Percentiles rank a stretch among this genome's conserved stretches.
Conservation (phyloP, 2,329 filamentous ascomycete species). For the Fusarium domesticum region DNA sequence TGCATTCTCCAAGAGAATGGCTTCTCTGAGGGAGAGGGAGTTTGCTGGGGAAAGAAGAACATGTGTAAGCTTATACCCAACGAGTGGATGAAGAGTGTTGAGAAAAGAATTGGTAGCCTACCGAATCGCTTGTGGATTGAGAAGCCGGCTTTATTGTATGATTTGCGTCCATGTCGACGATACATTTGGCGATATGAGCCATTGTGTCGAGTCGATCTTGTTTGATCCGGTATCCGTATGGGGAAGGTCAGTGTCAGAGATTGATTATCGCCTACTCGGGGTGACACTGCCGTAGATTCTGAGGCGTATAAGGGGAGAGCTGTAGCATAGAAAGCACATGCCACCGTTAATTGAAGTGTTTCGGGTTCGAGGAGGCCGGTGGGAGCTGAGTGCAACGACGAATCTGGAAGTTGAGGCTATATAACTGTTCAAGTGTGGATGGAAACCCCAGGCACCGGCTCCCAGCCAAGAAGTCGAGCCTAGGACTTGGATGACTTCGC, state of each 20-base stretch:
- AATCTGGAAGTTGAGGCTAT: constrained; percentile 26
- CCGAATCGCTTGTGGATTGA: constrained; percentile 44
- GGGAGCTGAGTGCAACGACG: constrained; percentile 16
- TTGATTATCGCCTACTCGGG: constrained; percentile 20
- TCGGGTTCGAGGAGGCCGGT: constrained; percentile 24
- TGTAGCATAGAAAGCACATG: constrained; percentile 23
- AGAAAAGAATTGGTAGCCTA: constrained; percentile 29
- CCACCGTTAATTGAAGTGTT: constrained; percentile 24
- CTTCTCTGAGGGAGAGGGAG: constrained; percentile 42
- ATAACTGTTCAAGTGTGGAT: constrained; percentile 26
- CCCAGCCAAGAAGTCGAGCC: constrained; percentile 22
- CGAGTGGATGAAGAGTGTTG: constrained; percentile 4
- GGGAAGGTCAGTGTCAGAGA: constrained; percentile 26
- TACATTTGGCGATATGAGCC: constrained; percentile 62
- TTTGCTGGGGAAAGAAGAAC: constrained; percentile 19
- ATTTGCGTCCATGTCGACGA: constrained; percentile 48
- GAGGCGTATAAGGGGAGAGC: constrained; percentile 6
- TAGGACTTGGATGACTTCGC: constrained; percentile 20
- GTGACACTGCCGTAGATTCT: constrained; percentile 22
- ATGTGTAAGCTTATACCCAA: constrained; percentile 12
- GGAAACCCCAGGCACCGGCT: constrained; percentile 25
- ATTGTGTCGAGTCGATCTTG: constrained; percentile 40
- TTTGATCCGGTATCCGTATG: constrained; percentile 18
- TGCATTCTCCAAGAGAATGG: constrained; percentile 58
- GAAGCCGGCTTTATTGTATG: constrained; percentile 52